These are phyloP conservation scores for Ophiostoma montium DNA, from an alignment of 2,329 filamentous ascomycete genomes.

Conservation along the genomic window DNA sequence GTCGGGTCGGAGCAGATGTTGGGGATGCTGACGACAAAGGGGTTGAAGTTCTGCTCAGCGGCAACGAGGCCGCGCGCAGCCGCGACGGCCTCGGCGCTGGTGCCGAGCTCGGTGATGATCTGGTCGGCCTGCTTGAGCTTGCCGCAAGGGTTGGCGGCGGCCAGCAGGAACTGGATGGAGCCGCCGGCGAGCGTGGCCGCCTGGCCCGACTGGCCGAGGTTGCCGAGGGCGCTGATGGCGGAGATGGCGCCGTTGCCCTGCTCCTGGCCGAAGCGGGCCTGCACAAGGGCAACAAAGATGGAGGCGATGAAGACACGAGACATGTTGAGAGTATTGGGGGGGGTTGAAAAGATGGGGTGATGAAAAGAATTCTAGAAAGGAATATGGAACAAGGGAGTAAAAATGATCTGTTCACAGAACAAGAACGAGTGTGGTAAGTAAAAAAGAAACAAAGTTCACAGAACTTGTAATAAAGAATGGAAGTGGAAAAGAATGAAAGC, in stretches of 20 bases:
- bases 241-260: conserved; percentile 35
- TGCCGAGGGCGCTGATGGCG: conserved; percentile 35
- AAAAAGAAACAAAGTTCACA: neutral
- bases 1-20: conserved; percentile 49
- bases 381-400: too few relatives aligned
- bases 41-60: conserved; percentile 20
- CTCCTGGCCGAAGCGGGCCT: conserved; percentile 49
- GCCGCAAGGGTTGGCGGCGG: conserved; percentile 28
- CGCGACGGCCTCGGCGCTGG: conserved; percentile 40
- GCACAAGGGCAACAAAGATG: conserved; percentile 14
- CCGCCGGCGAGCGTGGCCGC: conserved; percentile 48
- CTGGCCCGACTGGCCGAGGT: conserved; percentile 41
- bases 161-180: conserved; percentile 47
- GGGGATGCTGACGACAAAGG: conserved; percentile 43
- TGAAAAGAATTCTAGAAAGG: neutral
- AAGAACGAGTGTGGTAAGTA: neutral
- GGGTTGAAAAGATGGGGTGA: neutral
- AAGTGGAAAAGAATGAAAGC: neutral
- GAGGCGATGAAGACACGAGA: conserved; percentile 23
- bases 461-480: neutral
- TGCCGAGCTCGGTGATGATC: conserved; percentile 48
- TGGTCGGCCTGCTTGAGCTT: conserved; percentile 49
- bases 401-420: conserved; percentile 7
- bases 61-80: conserved; percentile 31
- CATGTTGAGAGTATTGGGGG: conserved; percentile 3